Evolutionary conservation across 192 early-diverging fungal genomes (phyloP).

Genomic region (Coemansia pectinata): DNA sequence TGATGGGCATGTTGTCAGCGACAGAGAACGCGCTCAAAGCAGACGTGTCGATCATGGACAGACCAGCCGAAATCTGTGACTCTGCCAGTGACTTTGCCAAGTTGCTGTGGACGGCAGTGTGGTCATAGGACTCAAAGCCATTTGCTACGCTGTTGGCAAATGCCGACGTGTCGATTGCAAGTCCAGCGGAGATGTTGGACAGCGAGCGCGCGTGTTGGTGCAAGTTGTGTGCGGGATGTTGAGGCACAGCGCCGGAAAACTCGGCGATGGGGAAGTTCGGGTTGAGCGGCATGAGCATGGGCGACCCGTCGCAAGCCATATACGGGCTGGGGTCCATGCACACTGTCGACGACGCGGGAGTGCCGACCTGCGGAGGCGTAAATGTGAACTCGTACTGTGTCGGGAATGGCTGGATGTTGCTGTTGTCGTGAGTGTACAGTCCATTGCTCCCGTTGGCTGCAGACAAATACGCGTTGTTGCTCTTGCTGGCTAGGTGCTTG

Average conservation of each 20-base stretch:
- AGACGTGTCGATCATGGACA: conserved; percentile 43
- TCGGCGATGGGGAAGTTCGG: conserved; percentile 53
- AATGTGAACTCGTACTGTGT: conserved; percentile 40
- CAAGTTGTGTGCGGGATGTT: conserved; percentile 5
- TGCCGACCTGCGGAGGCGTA: conserved; percentile 20
- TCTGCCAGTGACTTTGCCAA: conserved; percentile 20
- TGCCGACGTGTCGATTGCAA: conserved; percentile 21
- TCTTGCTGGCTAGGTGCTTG: conserved; percentile 54
- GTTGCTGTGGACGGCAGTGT: conserved; percentile 7
- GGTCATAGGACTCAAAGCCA: conserved; percentile 19
- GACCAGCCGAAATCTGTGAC: conserved; percentile 1
- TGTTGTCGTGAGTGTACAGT: conserved; percentile 7
- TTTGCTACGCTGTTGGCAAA: conserved; percentile 16
- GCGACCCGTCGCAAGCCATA: conserved; percentile 16
- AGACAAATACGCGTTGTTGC: conserved; percentile 27
- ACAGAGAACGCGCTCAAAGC: conserved; percentile 18
- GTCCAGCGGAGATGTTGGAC: conserved; percentile 26
- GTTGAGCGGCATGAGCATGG: conserved; percentile 49
- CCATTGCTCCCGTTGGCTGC: conserved; percentile 5
- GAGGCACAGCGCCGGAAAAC: conserved; percentile 15
- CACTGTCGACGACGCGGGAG: conserved; percentile 10
- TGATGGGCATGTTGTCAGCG: conserved; percentile 27
- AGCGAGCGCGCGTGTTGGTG: conserved; percentile 38
- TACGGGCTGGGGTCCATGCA: conserved; percentile 19
- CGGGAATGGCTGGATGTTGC: conserved; percentile 9